A percentile compares a stretch with the other conserved stretches of the same genome.
phyloP scores from a whole-genome alignment of 257 asterid genomes.

The Jacaranda mimosifolia region DNA sequence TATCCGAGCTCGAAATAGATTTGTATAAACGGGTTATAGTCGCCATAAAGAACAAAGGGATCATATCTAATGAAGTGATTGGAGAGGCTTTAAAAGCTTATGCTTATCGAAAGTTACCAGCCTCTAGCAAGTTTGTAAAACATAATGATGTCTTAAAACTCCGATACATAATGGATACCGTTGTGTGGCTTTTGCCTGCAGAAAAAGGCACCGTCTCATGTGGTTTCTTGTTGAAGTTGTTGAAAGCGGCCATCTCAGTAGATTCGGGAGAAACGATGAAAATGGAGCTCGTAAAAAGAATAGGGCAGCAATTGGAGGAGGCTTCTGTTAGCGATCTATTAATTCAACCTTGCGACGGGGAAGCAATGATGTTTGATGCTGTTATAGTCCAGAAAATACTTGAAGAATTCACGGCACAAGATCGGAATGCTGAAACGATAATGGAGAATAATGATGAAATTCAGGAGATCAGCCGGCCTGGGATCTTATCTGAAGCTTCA shows the following conservation, averaged over 20 bases:
- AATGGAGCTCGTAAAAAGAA: constrained; percentile 59
- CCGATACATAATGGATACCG: constrained; percentile 49
- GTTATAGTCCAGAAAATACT: constrained; percentile 54
- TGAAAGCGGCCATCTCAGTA: constrained; percentile 53
- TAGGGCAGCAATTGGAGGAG: constrained; percentile 76
- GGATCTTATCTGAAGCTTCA: constrained; percentile 76
- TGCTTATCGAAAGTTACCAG: constrained; percentile 58
- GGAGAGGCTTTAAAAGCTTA: constrained; percentile 79
- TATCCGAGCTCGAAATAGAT: constrained; percentile 66
- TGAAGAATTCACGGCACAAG: constrained; percentile 50
- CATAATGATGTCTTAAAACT: constrained; percentile 51
- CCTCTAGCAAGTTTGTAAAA: constrained; percentile 53
- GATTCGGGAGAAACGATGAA: constrained; percentile 54
- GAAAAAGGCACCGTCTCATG: constrained; percentile 62
- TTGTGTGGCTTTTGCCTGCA: constrained; percentile 63
- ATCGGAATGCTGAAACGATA: constrained; percentile 44
- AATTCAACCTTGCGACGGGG: constrained; percentile 53
- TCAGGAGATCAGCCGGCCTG: constrained; percentile 54
- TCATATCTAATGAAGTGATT: constrained; percentile 58
- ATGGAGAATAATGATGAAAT: constrained; percentile 49
- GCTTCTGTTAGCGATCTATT: constrained; percentile 71
- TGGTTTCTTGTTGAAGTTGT: constrained; percentile 71
- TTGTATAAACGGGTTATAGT: constrained; percentile 58
- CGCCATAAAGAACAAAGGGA: constrained; percentile 50
- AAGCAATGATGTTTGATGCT: constrained; percentile 52